Evolutionary conservation across 768 basidiomycete genomes (phyloP), one percentile per base, ranked within the genome.

Genomic region (Gelatoporia subvermispora): DNA sequence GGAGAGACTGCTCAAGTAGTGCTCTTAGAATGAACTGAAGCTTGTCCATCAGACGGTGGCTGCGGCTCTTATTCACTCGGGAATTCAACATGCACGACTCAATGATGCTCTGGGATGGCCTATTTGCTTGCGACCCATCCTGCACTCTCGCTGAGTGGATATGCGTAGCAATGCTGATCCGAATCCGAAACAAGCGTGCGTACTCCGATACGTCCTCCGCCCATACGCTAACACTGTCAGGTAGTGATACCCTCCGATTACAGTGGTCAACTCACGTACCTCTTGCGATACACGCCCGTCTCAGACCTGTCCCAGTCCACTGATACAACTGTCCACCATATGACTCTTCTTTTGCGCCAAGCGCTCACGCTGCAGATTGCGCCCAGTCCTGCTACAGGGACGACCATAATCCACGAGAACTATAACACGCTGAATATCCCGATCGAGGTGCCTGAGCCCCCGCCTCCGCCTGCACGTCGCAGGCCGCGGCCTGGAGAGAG

Each of bases 111-210:
- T 98, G 96, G 96, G 96, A 99, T 65, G 93, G 87, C 1, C 64
- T 98, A 8, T 95, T 99, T 64, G 91, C 95, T 0, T 85, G 82
- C 51, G 90, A 93, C 68, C 78, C 88, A 17, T 74, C 84, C 0
- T 71, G 95, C 23, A 81, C 85, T 43, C 68, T 96, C 34, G 81
- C 85, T 1, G 82, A 84, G 45, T 94, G 89, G 85, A 72, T 95
- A 43, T 93, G 91, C 60, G 84, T 97, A 17, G 89, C 92, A 1
- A 94, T 98, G 93, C 78, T 99, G 16, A 80, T 98, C 47, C 83
- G 96, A 45, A 90, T 97, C 59, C 84, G 96, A 41, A 93, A 93
- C 60, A 77, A 88, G 60, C 66, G 93, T 93, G 57, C 68, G 90
- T 70, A 20, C 21, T 35, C 39, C 10, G 20, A 28, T 25, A 24